phyloP scores from a whole-genome alignment of 129 eudicot genomes.

The Tagetes erecta region DNA sequence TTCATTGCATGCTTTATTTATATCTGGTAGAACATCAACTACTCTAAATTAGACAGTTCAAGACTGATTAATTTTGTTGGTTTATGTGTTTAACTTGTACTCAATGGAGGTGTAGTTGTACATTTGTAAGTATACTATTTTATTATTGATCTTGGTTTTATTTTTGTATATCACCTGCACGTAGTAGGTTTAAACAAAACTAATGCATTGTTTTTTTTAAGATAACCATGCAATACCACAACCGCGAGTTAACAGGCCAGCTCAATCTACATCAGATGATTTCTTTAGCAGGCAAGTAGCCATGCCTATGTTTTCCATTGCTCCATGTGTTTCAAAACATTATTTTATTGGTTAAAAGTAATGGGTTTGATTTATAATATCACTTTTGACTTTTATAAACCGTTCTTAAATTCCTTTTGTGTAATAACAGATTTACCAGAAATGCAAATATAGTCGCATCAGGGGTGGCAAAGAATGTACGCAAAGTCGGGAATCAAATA shows the following conservation, averaged over 20 bases:
- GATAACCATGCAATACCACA: constrained; percentile 63
- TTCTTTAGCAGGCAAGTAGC: constrained; percentile 74
- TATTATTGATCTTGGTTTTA: too few species aligned
- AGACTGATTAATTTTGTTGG: neutral
- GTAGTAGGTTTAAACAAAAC: neutral
- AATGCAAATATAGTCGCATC: constrained; percentile 87
- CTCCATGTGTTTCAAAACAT: neutral
- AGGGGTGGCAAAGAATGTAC: constrained; percentile 78
- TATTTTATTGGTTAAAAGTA: neutral
- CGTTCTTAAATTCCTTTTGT: neutral
- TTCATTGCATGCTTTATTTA: neutral
- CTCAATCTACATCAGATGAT: constrained; percentile 62
- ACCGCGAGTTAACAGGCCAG: constrained; percentile 70
- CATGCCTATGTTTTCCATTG: neutral
- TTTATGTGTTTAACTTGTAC: neutral
- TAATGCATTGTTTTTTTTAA: constrained; percentile 32
- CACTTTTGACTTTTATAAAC: neutral
- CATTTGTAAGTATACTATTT: neutral
- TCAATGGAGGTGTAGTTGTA: neutral
- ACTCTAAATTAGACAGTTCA: neutral
- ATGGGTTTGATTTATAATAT: neutral
- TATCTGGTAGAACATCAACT: neutral
- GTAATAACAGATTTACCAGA: constrained; percentile 64
- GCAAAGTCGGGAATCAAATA: constrained; percentile 75
- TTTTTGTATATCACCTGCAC: neutral